Percentiles rank a stretch among this genome's conserved stretches.
phyloP scores from a whole-genome alignment of 164 flowering plant genomes.

The Hamamelis virginiana region DNA sequence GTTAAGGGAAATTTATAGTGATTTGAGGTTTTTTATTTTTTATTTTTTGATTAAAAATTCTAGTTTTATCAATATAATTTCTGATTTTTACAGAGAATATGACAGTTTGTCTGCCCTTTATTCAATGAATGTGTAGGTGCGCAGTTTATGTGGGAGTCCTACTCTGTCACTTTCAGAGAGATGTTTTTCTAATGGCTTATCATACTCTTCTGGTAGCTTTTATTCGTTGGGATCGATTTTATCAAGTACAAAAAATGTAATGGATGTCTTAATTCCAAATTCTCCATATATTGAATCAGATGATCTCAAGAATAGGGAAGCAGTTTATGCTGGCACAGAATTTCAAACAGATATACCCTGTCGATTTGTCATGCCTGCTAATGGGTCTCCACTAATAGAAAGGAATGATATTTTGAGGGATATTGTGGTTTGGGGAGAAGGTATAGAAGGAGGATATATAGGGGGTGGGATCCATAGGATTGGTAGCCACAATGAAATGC shows the following conservation, averaged over 20 bases:
- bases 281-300: constrained; percentile 27
- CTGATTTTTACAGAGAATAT: no score
- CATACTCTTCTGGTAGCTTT: constrained; percentile 41
- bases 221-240: constrained; percentile 40
- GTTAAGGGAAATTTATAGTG: no score
- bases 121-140: constrained; percentile 32
- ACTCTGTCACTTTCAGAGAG: constrained; percentile 44
- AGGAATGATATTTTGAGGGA: constrained; percentile 42
- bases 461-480: constrained; percentile 29
- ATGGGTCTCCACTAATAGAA: constrained; percentile 17
- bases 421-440: constrained; percentile 71
- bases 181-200: constrained; percentile 50
- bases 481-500: constrained; percentile 8
- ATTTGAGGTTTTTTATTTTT: no score
- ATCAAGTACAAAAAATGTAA: constrained; percentile 21
- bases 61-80: no score
- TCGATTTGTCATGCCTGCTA: constrained; percentile 17
- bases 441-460: constrained; percentile 40
- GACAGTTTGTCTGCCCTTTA: no score
- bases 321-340: constrained; percentile 10
- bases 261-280: constrained; percentile 17
- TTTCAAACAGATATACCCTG: constrained; percentile 16
- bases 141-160: constrained; percentile 61
- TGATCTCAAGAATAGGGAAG: constrained; percentile 22
- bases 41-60: no score